A percentile compares a stretch with the other conserved stretches of the same genome.
Evolutionary conservation across 176 grass and related monocot genomes (phyloP).

Genomic region (Avena atlantica): DNA sequence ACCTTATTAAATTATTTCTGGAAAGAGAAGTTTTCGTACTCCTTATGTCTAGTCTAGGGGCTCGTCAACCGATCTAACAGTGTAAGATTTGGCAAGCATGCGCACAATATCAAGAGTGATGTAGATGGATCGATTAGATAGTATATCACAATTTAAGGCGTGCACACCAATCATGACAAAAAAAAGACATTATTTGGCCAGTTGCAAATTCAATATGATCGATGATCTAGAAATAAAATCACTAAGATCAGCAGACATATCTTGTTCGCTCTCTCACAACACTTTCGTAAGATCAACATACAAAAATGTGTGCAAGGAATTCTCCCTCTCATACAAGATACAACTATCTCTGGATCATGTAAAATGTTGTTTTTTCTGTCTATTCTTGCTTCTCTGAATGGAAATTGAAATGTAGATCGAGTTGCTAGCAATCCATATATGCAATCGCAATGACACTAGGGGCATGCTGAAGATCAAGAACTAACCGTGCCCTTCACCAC

Average conservation of each 20-base stretch:
- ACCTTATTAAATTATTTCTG: background rate
- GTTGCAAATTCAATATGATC: background rate
- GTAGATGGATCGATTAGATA: background rate
- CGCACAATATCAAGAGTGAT: background rate
- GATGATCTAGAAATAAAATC: background rate
- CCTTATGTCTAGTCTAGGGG: background rate
- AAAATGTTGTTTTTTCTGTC: background rate
- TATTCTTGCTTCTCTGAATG: background rate
- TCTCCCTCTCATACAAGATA: background rate
- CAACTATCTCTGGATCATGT: background rate
- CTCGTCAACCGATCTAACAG: background rate
- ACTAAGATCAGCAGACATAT: background rate
- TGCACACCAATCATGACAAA: background rate
- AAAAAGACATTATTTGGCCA: background rate
- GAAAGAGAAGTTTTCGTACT: background rate
- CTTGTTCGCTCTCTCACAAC: background rate
- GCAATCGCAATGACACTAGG: background rate
- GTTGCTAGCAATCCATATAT: constrained; percentile 9
- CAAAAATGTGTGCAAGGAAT: background rate
- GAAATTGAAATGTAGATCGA: background rate
- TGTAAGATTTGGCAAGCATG: background rate
- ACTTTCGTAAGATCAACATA: background rate
- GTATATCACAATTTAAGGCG: background rate
- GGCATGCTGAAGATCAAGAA: background rate
- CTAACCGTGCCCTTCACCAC: background rate